Percentiles rank a stretch among this genome's conserved stretches.
phyloP scores from a whole-genome alignment of 1,139 yeast genomes.

The Hemisphaericaspora lyxosophila region DNA sequence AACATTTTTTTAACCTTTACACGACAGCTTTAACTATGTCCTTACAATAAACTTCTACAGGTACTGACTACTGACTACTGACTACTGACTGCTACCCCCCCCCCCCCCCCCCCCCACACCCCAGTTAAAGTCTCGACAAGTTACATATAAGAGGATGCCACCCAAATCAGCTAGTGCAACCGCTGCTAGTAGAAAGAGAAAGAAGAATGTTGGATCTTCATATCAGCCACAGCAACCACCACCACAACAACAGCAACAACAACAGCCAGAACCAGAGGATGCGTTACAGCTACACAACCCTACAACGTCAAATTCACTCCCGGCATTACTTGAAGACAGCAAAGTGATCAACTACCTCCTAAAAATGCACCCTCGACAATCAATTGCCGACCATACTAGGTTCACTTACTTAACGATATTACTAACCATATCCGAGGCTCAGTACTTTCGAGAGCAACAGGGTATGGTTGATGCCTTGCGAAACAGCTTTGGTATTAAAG shows the following conservation, averaged over 20 bases:
- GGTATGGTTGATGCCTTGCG: constrained; percentile 2
- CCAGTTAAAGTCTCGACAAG: too few relatives aligned
- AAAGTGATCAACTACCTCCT: constrained; percentile 13
- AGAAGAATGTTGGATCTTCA: constrained; percentile 1
- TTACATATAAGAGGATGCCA: constrained; percentile 1
- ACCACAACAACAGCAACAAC: too few relatives aligned
- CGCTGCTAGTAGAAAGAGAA: constrained; percentile 4
- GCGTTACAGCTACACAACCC: constrained; percentile 1
- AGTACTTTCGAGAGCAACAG: constrained; percentile 17
- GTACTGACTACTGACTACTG: too few relatives aligned
- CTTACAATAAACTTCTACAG: too few relatives aligned
- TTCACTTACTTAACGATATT: constrained; percentile 16
- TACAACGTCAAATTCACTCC: background rate
- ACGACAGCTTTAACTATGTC: too few relatives aligned
- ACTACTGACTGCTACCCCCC: too few relatives aligned
- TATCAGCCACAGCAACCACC: too few relatives aligned
- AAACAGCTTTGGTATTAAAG: constrained; percentile 21
- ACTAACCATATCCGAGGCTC: constrained; percentile 29
- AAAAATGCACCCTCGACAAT: constrained; percentile 9
- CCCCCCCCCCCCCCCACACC: background rate
- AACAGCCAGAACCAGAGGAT: background rate
- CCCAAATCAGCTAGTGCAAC: background rate
- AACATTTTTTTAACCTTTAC: too few relatives aligned
- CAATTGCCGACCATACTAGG: constrained; percentile 1
- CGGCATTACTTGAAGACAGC: constrained; percentile 5